phyloP scores from a whole-genome alignment of 148 eudicot species.

The Chenopodium berlandieri region DNA sequence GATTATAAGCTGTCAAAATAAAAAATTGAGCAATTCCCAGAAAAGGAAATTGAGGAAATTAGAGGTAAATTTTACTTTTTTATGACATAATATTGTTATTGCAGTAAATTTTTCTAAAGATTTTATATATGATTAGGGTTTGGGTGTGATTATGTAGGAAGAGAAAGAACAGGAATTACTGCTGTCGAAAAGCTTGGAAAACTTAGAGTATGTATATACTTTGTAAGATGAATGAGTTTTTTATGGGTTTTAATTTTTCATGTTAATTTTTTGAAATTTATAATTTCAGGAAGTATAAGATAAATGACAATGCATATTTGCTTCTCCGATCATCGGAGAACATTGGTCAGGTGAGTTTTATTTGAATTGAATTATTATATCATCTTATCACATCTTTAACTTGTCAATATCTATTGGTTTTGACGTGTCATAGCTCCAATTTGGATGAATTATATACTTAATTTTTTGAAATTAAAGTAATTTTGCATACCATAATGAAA shows the following conservation, averaged over 20 bases:
- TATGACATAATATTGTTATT: background rate
- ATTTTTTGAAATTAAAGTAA: background rate
- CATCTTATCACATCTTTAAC: background rate
- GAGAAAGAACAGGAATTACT: constrained; percentile 59
- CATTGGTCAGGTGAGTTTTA: constrained; percentile 72
- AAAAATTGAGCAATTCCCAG: constrained; percentile 64
- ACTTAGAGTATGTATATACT: constrained; percentile 51
- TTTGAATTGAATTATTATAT: background rate
- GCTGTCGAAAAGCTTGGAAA: constrained; percentile 61
- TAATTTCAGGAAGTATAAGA: constrained; percentile 61
- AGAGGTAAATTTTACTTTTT: constrained; percentile 41
- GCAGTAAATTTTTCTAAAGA: too few species aligned
- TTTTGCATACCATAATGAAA: background rate
- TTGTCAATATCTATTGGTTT: too few species aligned
- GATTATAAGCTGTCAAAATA: constrained; percentile 23
- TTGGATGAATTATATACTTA: background rate
- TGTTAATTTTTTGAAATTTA: background rate
- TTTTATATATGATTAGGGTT: background rate
- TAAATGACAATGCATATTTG: constrained; percentile 60
- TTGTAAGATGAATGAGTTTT: background rate
- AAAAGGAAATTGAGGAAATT: constrained; percentile 69
- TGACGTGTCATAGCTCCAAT: background rate
- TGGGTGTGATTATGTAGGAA: constrained; percentile 47
- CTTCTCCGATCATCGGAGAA: constrained; percentile 66
- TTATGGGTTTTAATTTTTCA: background rate